Conservation (phyloP, 2,329 filamentous ascomycete genomes). For the Pyrenophora tritici-repentis region DNA sequence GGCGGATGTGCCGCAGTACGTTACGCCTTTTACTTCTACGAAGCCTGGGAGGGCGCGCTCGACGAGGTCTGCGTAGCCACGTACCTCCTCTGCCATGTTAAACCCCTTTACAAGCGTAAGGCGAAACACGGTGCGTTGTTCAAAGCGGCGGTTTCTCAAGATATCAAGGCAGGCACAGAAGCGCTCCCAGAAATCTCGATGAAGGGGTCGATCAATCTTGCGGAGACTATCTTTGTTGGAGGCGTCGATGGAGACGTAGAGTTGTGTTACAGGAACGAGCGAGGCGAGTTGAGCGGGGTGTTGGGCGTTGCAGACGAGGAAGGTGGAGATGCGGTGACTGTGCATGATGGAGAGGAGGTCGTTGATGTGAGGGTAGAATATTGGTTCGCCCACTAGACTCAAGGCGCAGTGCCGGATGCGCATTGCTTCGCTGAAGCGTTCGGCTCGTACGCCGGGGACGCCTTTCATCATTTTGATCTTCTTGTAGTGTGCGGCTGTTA, state of each 20-base stretch:
- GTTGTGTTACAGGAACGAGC: slow-evolving; percentile 84
- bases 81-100: slow-evolving; percentile 91
- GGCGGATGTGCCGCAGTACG: slow-evolving; percentile 90
- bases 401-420: slow-evolving; percentile 91
- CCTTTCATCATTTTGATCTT: slow-evolving; percentile 98
- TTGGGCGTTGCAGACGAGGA: slow-evolving; percentile 96
- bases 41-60: slow-evolving; percentile 87
- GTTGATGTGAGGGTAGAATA: slow-evolving; percentile 98
- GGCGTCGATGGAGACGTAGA: slow-evolving; percentile 96
- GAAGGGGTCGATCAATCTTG: slow-evolving; percentile 87
- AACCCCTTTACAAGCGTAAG: slow-evolving; percentile 97
- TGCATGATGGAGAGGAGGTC: slow-evolving; percentile 85
- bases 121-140: slow-evolving; percentile 91
- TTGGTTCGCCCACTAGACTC: slow-evolving; percentile 93
- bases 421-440: slow-evolving; percentile 92
- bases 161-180: slow-evolving; percentile 92
- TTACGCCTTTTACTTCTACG: slow-evolving; percentile 94
- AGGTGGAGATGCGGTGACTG: slow-evolving; percentile 83
- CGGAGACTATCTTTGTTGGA: slow-evolving; percentile 86
- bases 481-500: slow-evolving; percentile 90
- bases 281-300: slow-evolving; percentile 88
- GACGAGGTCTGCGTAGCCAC: slow-evolving; percentile 87
- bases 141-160: slow-evolving; percentile 77
- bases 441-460: slow-evolving; percentile 87
- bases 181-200: slow-evolving; percentile 96